phyloP scores from a whole-genome alignment of 2,329 filamentous ascomycete genomes.

The Sarocladiaceae sp. region DNA sequence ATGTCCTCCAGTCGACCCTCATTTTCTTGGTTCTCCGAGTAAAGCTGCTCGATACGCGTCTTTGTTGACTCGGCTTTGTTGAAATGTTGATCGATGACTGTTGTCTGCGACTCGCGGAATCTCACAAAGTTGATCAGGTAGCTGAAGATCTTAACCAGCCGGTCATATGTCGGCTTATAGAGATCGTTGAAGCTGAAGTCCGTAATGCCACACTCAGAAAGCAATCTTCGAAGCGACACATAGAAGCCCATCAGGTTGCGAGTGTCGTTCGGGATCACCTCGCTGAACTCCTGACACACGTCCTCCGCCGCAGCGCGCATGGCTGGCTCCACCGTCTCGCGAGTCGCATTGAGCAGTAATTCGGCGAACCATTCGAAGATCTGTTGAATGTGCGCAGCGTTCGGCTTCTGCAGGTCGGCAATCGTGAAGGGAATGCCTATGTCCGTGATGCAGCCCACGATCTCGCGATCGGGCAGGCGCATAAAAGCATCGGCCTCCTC shows the following conservation, averaged over 20 bases:
- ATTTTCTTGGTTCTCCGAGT: slow-evolving; percentile 82
- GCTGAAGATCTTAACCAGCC: slow-evolving; percentile 91
- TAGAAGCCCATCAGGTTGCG: slow-evolving; percentile 97
- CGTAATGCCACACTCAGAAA: slow-evolving; percentile 83
- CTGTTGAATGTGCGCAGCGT: slow-evolving; percentile 90
- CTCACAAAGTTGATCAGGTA: slow-evolving; percentile 99
- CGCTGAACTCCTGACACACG: slow-evolving; percentile 76
- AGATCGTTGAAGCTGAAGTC: slow-evolving; percentile 94
- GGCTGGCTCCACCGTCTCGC: slow-evolving; percentile 88
- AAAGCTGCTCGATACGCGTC: slow-evolving; percentile 79
- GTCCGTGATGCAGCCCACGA: slow-evolving; percentile 94
- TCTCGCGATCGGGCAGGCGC: slow-evolving; percentile 66
- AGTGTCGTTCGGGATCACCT: slow-evolving; percentile 82
- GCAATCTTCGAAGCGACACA: slow-evolving; percentile 70
- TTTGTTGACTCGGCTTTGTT: slow-evolving; percentile 87
- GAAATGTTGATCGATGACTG: slow-evolving; percentile 87
- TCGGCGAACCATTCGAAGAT: slow-evolving; percentile 98
- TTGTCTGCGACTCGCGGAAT: slow-evolving; percentile 89
- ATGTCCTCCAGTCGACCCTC: slow-evolving; percentile 77
- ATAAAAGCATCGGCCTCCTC: slow-evolving; percentile 57
- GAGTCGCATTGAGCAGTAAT: slow-evolving; percentile 86
- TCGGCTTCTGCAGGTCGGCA: slow-evolving; percentile 87
- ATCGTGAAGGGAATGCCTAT: slow-evolving; percentile 88
- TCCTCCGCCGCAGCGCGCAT: slow-evolving; percentile 92
- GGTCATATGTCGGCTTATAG: slow-evolving; percentile 83